Base-by-base conservation (phyloP, 1,284 basidiomycete genomes). In the Tylopilus orsonianus region DNA sequence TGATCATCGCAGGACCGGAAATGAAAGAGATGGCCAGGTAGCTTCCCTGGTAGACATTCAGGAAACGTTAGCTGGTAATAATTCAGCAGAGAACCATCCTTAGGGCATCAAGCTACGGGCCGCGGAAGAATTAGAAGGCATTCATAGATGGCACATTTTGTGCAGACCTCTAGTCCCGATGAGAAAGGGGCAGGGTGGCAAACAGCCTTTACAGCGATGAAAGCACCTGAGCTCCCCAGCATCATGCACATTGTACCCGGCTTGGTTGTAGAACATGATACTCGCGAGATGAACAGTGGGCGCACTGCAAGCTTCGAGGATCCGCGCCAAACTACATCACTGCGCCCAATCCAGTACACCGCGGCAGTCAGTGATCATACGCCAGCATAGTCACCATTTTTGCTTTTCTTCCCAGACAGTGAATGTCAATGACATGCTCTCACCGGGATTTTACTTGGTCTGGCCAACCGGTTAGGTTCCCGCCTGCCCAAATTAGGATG, bases 401-500 rank as follows among this genome's bases (percentile, higher is more conserved):
- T 33, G 27, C 39, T 55, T 39, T 35, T 37, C 26, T 46, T 43
- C 57, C 61, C 59, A 50, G 51, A 26, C 61, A 36, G 37, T 22
- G 36, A 44, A 44, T 46, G 55, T 66, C 54, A 52, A 60, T 33
- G 46, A 46, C 51, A 55, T 29, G 60, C 43, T 37, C 36, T 45
- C 46, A 20, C 46, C 42, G 32, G 40, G 46, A 47, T 4, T 49
- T 36, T 49, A 44, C 53, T 49, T 63, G 43, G 55, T 42, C 57
- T 51, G 34, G 42, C 41, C 52, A 38, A 54, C 41, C 54, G 50
- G 47, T 44, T 47, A 43, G 19, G 37, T 48, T 29, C 40, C 49
- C 8, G 48, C 44, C 40, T 47, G n/a, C 40, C 62, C 49, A 62
- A 66, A 65, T 65, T 49, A 20, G 58, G 64, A 58, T 44, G 20